Evolutionary conservation across 2,329 filamentous ascomycete species (phyloP), one percentile per base, ranked within the genome.

Genomic region (Fusarium domesticum): DNA sequence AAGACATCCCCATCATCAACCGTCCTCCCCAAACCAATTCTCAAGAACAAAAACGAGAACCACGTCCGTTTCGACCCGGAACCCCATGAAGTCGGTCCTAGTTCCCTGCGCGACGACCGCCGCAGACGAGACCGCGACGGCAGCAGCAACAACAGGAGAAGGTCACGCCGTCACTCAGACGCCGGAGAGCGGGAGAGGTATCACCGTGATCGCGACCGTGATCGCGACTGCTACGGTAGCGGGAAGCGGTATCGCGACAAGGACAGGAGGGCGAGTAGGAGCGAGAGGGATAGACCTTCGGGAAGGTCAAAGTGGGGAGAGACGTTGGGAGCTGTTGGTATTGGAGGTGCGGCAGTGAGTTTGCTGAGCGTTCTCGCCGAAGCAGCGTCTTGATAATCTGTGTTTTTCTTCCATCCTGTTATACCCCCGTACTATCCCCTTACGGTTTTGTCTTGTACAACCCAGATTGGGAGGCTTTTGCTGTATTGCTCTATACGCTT

Each of bases 261-360:
- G 33, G 23, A 28, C 7, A 65, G 70, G 11, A 60, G 64, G 11
- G 67, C 72, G 3, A 59, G 59, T 25, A 60, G 61, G 28, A 67
- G 72, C 3, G 65, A 70, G 6, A 65, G 66, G 1, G 64, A 68
- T 6, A 64, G 64, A 3, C 43, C 59, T 1, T 61, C 61, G n/a
- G 70, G 64, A 56, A 74, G 69, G 59, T 74, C 70, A 55, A 67
- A 66, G 11, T 74, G 74, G 63, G 74, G 75, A 37, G 77, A 80
- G 50, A 75, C 78, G 14, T 67, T 83, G 4, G 72, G 74, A 2
- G 78, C 76, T 1, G 80, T 78, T 5, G 76, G 80, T 1, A 76
- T 84, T 20, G 80, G 80, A 4, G 78, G 80, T 8, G 80, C 79
- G 0, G 80, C 81, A 1, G 78, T 75, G 3, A 81, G 77, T 41